Evolutionary conservation across 2,329 filamentous ascomycete genomes (phyloP).

Genomic region (Ophiosphaerella korrae): DNA sequence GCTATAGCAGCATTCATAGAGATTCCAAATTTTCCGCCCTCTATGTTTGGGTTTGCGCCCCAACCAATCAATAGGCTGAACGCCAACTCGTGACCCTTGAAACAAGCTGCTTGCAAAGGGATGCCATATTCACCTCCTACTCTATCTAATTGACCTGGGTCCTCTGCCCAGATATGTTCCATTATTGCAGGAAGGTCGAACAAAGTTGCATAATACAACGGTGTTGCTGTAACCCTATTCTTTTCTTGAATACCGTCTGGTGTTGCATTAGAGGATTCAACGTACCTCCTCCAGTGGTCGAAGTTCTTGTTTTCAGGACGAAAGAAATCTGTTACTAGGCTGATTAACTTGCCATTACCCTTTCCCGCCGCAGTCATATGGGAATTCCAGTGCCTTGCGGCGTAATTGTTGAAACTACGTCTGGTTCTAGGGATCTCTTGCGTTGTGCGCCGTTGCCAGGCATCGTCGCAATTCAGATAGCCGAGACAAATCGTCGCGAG

Average conservation of each 20-base stretch:
- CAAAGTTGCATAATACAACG: conserved; percentile 12
- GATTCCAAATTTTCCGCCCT: conserved; percentile 10
- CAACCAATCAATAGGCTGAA: conserved; percentile 6
- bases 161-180: conserved; percentile 5
- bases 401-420: conserved; percentile 6
- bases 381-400: conserved; percentile 4
- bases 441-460: conserved; percentile 1
- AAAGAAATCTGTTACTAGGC: conserved; percentile 4
- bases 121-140: conserved; percentile 10
- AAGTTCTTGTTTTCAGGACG: conserved; percentile 4
- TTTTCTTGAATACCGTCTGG: background rate
- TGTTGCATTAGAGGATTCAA: background rate
- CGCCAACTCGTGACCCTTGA: conserved; percentile 1
- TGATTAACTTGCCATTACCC: background rate
- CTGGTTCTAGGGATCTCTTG: background rate
- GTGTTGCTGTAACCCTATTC: background rate
- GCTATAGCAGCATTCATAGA: conserved; percentile 11
- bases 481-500: conserved; percentile 7
- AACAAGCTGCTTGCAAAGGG: conserved; percentile 10
- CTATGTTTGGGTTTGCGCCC: conserved; percentile 12
- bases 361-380: conserved; percentile 3
- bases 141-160: conserved; percentile 8
- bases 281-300: conserved; percentile 3
- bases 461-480: conserved; percentile 4
- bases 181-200: conserved; percentile 5